Evolutionary conservation across 345 rosid genomes (phyloP), one percentile per base, ranked within the genome.

Genomic region (Ceriops decandra): DNA sequence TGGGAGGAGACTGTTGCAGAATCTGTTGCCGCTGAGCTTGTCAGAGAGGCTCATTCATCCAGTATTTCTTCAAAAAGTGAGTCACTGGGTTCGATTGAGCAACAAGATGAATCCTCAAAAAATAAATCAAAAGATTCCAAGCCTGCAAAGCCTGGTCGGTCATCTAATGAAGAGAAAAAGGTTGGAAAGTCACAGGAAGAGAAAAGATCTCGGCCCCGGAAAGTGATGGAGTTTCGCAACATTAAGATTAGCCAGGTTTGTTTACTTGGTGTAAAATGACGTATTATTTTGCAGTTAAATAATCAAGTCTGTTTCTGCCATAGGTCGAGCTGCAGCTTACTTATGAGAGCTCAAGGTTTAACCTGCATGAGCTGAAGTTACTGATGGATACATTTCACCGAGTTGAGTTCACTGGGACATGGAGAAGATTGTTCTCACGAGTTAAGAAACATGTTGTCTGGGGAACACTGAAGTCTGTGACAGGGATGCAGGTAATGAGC

Each of bases 391-490:
- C 98, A 26, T 92, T 88, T 81, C 91, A 90, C 71, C 90, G 90
- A 5, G 84, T 64, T 31, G 97, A 88, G 84, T 90, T 95, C 75
- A 87, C 89, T 60, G 98, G 98, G 64, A 92, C 96, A 22, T 92
- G 99, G 99, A 92, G 98, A 79, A 87, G 90, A 76, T 83, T 95
- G n/a, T 92, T 92, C 80, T 92, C 99, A 42, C 88, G 98, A 65
- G 99, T 95, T 51, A 95, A 95, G 85, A 95, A 95, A 81, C 98
- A 92, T 76, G 91, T 95, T 15, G 91, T 91, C 56, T 95, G 99
- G 99, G 99, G 98, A 63, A 97, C 93, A 68, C 71, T 95, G 42
- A 95, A 95, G 86, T 95, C 98, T 38, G 97, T 92, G 57, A 90
- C 99, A 1, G 99, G 98, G 76, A 90, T 95, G 99, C 99, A 95